These are phyloP conservation scores for Trichosporon sp. DNA, from an alignment of 1,284 basidiomycete genomes.

Conservation along the genomic window DNA sequence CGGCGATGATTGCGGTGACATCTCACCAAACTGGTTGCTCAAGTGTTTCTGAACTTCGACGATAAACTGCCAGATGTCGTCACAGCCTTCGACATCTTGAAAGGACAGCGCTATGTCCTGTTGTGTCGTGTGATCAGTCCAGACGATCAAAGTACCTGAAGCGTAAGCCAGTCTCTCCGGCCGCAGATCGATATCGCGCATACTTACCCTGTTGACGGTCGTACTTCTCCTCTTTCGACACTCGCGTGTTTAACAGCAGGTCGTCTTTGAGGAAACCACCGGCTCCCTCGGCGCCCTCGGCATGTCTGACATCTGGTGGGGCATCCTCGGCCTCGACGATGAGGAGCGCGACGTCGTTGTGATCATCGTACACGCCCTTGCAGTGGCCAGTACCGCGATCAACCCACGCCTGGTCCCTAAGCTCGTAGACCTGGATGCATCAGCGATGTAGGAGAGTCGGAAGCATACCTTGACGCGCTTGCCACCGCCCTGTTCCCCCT, in stretches of 20 bases:
- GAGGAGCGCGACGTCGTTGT: conserved; percentile 69
- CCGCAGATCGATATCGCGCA: not conserved
- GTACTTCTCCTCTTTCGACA: conserved; percentile 69
- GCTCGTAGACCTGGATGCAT: conserved; percentile 71
- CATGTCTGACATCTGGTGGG: conserved; percentile 57
- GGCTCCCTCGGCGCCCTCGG: conserved; percentile 26
- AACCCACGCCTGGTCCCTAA: conserved; percentile 79
- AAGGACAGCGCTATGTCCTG: conserved; percentile 95
- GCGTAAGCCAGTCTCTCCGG: not conserved
- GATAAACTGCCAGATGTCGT: conserved; percentile 97
- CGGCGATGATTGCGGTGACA: not conserved
- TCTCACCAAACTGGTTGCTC: conserved; percentile 31
- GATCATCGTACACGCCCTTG: conserved; percentile 75
- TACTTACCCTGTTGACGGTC: conserved; percentile 80
- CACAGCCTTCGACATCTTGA: conserved; percentile 91
- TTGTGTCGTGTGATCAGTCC: conserved; percentile 86
- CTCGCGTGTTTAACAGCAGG: conserved; percentile 36
- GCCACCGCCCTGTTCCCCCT: conserved; percentile 13
- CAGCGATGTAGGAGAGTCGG: not conserved
- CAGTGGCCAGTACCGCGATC: conserved; percentile 93
- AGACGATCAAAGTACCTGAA: conserved; percentile 92
- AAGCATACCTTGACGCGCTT: conserved; percentile 24
- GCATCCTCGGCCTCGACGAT: conserved; percentile 71
- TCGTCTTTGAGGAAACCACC: conserved; percentile 45
- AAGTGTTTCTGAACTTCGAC: conserved; percentile 72